Evolutionary conservation across 352 stramenopile genomes (phyloP).

Genomic region (Phytophthora palmivora): DNA sequence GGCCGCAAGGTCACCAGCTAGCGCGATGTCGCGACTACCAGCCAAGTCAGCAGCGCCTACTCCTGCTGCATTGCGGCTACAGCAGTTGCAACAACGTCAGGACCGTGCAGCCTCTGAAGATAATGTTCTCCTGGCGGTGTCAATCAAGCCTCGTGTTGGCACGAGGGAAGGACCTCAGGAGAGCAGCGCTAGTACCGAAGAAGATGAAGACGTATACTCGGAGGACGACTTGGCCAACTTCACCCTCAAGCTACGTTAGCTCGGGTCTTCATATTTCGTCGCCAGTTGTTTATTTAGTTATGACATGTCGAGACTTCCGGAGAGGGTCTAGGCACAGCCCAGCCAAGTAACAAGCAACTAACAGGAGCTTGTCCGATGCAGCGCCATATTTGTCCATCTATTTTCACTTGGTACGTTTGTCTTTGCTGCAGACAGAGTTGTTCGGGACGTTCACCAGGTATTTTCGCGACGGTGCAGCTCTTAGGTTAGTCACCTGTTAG

Average conservation of each 20-base stretch:
- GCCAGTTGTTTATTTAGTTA: slow-evolving; percentile 39
- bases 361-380: slow-evolving; percentile 22
- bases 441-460: slow-evolving; percentile 11
- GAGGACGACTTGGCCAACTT: slow-evolving; percentile 82
- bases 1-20: slow-evolving; percentile 17
- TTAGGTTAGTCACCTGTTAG: slow-evolving; percentile 1
- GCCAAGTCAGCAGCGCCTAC: slow-evolving; percentile 27
- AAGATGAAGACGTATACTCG: slow-evolving; percentile 56
- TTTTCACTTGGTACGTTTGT: slow-evolving; percentile 22
- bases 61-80: slow-evolving; percentile 14
- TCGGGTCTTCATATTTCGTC: slow-evolving; percentile 20
- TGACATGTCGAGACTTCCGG: not conserved
- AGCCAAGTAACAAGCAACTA: slow-evolving; percentile 28
- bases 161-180: slow-evolving; percentile 32
- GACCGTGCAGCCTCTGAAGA: slow-evolving; percentile 68
- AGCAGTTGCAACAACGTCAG: slow-evolving; percentile 38
- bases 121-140: slow-evolving; percentile 41
- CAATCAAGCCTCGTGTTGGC: slow-evolving; percentile 19
- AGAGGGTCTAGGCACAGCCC: slow-evolving; percentile 6
- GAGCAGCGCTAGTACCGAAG: slow-evolving; percentile 42
- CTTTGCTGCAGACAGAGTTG: slow-evolving; percentile 4
- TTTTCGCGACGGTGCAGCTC: slow-evolving; percentile 13
- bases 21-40: slow-evolving; percentile 9
- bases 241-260: slow-evolving; percentile 59
- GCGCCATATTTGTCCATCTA: slow-evolving; percentile 15